Percentiles rank a stretch among this genome's conserved stretches.
These are phyloP conservation scores for Penicillium ucsense DNA, from an alignment of 495 filamentous ascomycete species.

Conservation along the genomic window DNA sequence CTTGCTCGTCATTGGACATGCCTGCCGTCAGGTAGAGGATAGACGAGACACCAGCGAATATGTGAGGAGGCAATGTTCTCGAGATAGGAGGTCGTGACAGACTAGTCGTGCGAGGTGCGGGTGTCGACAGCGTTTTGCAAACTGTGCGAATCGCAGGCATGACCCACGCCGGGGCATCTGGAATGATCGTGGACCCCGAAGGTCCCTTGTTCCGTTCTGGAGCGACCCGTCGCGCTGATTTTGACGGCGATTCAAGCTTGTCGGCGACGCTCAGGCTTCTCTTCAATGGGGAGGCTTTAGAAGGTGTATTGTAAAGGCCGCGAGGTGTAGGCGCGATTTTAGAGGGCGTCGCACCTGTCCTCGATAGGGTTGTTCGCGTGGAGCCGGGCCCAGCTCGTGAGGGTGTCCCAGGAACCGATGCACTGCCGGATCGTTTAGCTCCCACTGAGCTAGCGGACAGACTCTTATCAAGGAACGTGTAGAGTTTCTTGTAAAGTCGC, in stretches of 20 bases:
- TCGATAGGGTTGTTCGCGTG: constrained; percentile 24
- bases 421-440: constrained; percentile 22
- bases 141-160: constrained; percentile 56
- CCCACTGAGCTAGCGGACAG: constrained; percentile 38
- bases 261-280: constrained; percentile 16
- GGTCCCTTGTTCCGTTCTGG: constrained; percentile 13
- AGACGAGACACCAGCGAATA: constrained; percentile 53
- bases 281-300: constrained; percentile 33
- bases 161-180: constrained; percentile 53
- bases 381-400: constrained; percentile 14
- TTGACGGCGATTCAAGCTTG: constrained; percentile 13
- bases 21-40: constrained; percentile 36
- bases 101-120: constrained; percentile 35
- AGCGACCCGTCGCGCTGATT: constrained; percentile 13
- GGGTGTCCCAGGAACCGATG: constrained; percentile 21
- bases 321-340: constrained; percentile 23
- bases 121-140: constrained; percentile 50
- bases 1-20: constrained; percentile 21
- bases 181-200: constrained; percentile 22
- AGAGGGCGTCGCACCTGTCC: constrained; percentile 23
- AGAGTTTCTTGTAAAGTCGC: constrained; percentile 74
- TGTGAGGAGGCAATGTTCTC: constrained; percentile 46
- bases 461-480: constrained; percentile 65
- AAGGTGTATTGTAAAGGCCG: constrained; percentile 33
- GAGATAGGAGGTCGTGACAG: constrained; percentile 39